Evolutionary conservation across 2,329 filamentous ascomycete species (phyloP), one percentile per base, ranked within the genome.

Genomic region (Colletotrichum australisinense): DNA sequence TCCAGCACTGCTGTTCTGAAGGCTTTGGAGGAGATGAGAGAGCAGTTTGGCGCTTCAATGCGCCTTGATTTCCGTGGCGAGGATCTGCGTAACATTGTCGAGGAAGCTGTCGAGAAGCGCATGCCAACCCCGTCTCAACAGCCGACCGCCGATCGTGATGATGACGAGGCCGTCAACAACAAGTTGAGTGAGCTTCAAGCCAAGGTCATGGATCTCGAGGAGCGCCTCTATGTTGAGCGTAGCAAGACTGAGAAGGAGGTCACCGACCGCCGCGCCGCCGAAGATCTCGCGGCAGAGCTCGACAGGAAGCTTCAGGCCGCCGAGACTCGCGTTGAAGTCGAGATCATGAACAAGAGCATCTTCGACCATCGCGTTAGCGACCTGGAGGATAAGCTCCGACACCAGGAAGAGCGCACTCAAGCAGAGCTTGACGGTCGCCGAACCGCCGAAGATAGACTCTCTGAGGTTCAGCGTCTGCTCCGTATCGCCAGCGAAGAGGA

Each of bases 401-500:
- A 88, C 11, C 89, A 93, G 46, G 91, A 94, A 76, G 86, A 87
- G 46, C 88, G 88, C 69, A 88, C 88, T 1, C 92, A 95, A 75
- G 84, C 90, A 65, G 93, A 95, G 77, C 84, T 92, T 72, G 85
- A 88, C 57, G 83, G 84, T 60, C 90, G 93, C 72, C 89, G 93
- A 67, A 87, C 90, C 42, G 92, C 92, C 1, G 93, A 95, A 80
- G 93, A 95, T 78, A 90, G 90, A 73, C 85, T 94, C 16, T 89
- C 92, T 5, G 93, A 95, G 79, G 87, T 92, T n/a, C 92, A 95
- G 81, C 88, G 91, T 67, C 87, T 93, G 26, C 86, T 95, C 30
- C 89, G 90, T 72, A 88, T 91, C 75, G 89, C 93, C 5, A 90
- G 93, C n/a, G 92, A 94, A 78, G 93, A 95, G 79, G 92, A 93